A percentile compares a stretch with the other conserved stretches of the same genome.
phyloP scores from a whole-genome alignment of 805 yeast species.

The Metschnikowia vanudenii region DNA sequence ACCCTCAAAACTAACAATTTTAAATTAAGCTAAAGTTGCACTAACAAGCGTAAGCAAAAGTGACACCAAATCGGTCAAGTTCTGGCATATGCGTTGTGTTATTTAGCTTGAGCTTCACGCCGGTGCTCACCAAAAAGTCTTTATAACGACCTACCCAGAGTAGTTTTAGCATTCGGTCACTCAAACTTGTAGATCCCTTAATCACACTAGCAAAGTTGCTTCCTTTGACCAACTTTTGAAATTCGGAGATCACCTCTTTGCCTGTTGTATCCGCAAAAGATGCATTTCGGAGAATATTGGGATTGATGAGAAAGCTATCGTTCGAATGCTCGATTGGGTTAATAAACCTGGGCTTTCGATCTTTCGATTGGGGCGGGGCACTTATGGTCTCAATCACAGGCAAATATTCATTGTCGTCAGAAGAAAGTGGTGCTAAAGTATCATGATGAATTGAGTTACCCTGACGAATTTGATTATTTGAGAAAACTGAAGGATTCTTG shows the following conservation, averaged over 20 bases:
- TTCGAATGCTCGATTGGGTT: conserved; percentile 14
- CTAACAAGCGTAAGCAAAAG: conserved; percentile 60
- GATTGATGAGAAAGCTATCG: conserved; percentile 29
- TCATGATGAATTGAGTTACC: conserved; percentile 16
- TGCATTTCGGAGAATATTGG: conserved; percentile 17
- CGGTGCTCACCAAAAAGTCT: conserved; percentile 77
- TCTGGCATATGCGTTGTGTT: conserved; percentile 43
- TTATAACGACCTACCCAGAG: conserved; percentile 88
- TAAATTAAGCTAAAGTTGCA: no score
- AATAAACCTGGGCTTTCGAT: neutral
- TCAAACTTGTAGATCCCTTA: conserved; percentile 69
- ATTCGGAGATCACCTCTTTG: conserved; percentile 45
- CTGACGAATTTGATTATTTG: neutral
- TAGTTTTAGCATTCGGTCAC: conserved; percentile 56
- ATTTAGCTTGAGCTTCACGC: conserved; percentile 52
- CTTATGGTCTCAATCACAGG: neutral
- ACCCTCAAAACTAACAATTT: no score
- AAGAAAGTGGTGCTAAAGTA: conserved; percentile 12
- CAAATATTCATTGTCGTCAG: conserved; percentile 1
- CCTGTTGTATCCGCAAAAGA: conserved; percentile 10
- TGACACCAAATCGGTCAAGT: conserved; percentile 53
- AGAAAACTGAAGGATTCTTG: conserved; percentile 10
- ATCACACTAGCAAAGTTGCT: conserved; percentile 67
- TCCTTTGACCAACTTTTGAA: conserved; percentile 48
- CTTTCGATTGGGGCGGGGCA: neutral